Base-by-base conservation (phyloP, 805 yeast species). In the Suhomyces canberraensis region DNA sequence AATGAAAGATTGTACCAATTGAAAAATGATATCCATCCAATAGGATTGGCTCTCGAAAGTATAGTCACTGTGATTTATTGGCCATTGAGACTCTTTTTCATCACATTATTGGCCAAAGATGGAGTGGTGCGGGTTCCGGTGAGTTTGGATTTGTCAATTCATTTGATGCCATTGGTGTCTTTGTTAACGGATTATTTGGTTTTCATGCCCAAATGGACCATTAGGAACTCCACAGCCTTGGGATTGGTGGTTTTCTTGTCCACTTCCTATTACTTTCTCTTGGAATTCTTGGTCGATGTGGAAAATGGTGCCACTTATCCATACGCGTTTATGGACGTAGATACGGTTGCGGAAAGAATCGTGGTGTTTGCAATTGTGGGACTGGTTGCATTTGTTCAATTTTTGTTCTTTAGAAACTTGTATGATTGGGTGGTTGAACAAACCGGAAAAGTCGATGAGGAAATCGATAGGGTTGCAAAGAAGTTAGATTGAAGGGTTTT, bases 11-110 rank as follows among this genome's bases (percentile, higher is more conserved):
- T 68, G 18, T 68, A 58, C 43, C 26, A 38, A 8, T 18, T 64
- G 22, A 73, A 74, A 42, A 67, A 68, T 36, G 52, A 60, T 35
- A 34, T 73, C 22, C 73, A 79, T 41, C 79, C 85, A 1, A 51
- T 77, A 27, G 78, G 80, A 0, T 57, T 81, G 31, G 75, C 78
- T 0, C 48, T 79, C 14, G 90, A 83, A 52, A 61, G 72, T 8
- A 66, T 83, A 15, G 88, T 84, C 13, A 68, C 85, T 0, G 22
- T 61, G 1, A 75, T 84, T 11, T 84, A 84, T 54, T 84, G 93
- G 91, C 78, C 81, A 0, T 66, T 84, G 45, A 64, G 79, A 44
- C 39, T 82, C 13, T 75, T 78, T 48, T 70, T 72, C 34, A 51
- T 72, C 24, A 61, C 64, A 15, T 51, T 79, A 36, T 79, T 84